A percentile compares a stretch with the other conserved stretches of the same genome.
phyloP scores from a whole-genome alignment of 345 rosid species.

The Pugionium dolabratum region DNA sequence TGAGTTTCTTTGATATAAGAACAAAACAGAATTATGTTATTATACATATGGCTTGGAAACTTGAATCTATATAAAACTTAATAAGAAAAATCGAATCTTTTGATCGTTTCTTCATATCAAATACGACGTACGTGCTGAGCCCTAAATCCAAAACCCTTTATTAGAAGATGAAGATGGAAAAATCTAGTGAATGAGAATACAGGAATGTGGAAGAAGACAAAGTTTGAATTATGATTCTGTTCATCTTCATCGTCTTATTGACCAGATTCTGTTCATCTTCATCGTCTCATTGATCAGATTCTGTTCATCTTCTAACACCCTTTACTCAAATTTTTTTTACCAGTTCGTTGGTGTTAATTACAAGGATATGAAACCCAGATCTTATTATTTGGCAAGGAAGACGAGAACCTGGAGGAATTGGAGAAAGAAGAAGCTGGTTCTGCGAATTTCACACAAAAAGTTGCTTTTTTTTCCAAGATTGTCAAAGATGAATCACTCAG shows the following conservation, averaged over 20 bases:
- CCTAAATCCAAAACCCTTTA: slow-evolving; percentile 4
- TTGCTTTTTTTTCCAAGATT: slow-evolving; percentile 12
- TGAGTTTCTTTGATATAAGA: not conserved
- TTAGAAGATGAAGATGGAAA: too few relatives aligned
- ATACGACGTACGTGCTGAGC: not conserved
- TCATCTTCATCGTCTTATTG: too few relatives aligned
- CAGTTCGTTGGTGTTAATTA: slow-evolving; percentile 12
- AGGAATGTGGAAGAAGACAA: too few relatives aligned
- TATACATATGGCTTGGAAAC: too few relatives aligned
- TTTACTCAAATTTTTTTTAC: not conserved
- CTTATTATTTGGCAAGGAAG: slow-evolving; percentile 10
- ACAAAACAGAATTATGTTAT: not conserved
- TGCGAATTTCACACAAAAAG: slow-evolving; percentile 12
- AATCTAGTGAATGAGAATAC: too few relatives aligned
- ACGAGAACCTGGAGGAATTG: slow-evolving; percentile 27
- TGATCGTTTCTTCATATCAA: slow-evolving; percentile 9
- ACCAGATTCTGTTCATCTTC: too few relatives aligned
- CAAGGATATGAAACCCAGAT: slow-evolving; percentile 24
- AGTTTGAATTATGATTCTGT: too few relatives aligned
- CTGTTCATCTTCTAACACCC: too few relatives aligned
- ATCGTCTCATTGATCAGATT: too few relatives aligned
- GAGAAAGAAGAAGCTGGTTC: slow-evolving; percentile 12
- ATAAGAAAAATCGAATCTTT: slow-evolving; percentile 24
- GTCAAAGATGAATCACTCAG: slow-evolving; percentile 14
- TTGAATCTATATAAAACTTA: too few relatives aligned